Conservation (phyloP, 148 eudicot species). For the Heliamphora exappendiculata region DNA sequence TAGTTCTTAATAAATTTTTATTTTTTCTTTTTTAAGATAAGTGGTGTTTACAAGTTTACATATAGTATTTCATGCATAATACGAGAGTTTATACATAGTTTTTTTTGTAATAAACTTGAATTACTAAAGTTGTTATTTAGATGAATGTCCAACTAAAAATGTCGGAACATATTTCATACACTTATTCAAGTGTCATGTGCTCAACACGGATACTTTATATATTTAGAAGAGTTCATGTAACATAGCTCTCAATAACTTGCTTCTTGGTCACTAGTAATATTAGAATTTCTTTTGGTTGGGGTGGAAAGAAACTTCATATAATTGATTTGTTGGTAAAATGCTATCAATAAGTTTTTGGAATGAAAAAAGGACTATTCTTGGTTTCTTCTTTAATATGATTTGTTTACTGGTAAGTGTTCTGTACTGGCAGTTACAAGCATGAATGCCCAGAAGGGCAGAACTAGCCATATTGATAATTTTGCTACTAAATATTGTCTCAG, state of each 20-base stretch:
- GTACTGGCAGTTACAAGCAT: background rate
- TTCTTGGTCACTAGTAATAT: background rate
- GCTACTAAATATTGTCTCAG: background rate
- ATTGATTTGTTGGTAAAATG: background rate
- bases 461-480: background rate
- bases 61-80: no score
- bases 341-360: background rate
- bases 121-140: no score
- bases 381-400: background rate
- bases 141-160: no score
- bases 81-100: no score
- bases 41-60: no score
- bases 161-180: no score
- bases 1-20: no score
- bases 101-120: no score
- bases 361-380: background rate
- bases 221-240: no score
- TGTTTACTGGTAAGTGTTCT: background rate
- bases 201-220: no score
- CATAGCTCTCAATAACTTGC: background rate
- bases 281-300: background rate
- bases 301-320: background rate
- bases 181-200: no score
- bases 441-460: background rate
- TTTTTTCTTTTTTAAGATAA: no score